These are phyloP conservation scores for Colletotrichum truncatum DNA, from an alignment of 2,329 filamentous ascomycete genomes.

Conservation along the genomic window DNA sequence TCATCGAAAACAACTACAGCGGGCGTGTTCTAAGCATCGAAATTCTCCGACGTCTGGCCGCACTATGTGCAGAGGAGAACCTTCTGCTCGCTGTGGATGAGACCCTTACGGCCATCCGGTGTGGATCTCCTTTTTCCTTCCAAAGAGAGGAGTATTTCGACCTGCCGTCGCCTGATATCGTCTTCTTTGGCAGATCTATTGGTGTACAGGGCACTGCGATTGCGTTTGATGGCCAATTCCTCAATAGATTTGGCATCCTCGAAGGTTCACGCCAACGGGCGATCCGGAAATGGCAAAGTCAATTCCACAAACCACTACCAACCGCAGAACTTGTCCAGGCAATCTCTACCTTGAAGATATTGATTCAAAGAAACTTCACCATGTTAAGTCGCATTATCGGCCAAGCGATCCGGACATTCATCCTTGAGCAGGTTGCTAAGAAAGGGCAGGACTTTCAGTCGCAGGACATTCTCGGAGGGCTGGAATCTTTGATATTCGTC, in stretches of 20 bases:
- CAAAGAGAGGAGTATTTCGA: constrained; percentile 34
- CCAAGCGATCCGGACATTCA: not conserved
- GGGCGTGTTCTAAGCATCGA: constrained; percentile 32
- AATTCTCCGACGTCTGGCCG: constrained; percentile 26
- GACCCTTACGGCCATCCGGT: constrained; percentile 36
- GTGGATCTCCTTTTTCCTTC: constrained; percentile 39
- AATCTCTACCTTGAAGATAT: constrained; percentile 2
- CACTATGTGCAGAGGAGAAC: constrained; percentile 28
- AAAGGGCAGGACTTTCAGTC: not conserved
- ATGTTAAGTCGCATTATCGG: constrained; percentile 23
- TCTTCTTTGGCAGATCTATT: constrained; percentile 35
- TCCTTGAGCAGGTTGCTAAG: not conserved
- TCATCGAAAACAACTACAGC: constrained; percentile 35
- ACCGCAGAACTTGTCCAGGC: constrained; percentile 20
- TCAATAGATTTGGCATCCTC: constrained; percentile 2
- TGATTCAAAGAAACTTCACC: not conserved
- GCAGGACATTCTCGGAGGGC: constrained; percentile 5
- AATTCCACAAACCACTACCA: constrained; percentile 7
- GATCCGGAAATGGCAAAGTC: constrained; percentile 18
- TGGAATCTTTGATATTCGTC: constrained; percentile 21
- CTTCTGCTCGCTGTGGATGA: constrained; percentile 35
- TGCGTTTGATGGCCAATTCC: constrained; percentile 3
- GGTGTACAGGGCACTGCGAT: constrained; percentile 15
- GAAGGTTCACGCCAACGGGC: not conserved
- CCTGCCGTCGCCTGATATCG: constrained; percentile 31